Percentiles rank a stretch among this genome's conserved stretches.
These are phyloP conservation scores for Globisporangium solare DNA, from an alignment of 352 stramenopile genomes.

Conservation along the genomic window DNA sequence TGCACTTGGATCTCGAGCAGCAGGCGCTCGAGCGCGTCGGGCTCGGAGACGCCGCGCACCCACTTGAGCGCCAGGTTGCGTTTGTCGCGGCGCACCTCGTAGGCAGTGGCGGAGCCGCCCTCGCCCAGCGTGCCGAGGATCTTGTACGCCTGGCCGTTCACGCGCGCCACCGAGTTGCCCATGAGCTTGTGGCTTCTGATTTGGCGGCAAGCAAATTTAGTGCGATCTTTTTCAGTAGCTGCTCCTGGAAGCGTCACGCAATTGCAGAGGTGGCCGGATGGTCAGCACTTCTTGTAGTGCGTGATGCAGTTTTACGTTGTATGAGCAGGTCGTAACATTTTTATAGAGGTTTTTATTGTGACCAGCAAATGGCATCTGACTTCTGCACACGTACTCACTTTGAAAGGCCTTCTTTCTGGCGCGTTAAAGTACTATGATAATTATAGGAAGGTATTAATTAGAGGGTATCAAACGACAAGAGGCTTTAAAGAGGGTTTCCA, in stretches of 20 bases:
- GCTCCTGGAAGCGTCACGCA: slow-evolving; percentile 3
- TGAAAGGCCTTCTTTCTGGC: too few species aligned
- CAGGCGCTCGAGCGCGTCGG: slow-evolving; percentile 52
- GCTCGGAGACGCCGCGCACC: slow-evolving; percentile 42
- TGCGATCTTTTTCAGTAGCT: slow-evolving; percentile 8
- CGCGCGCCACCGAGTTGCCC: slow-evolving; percentile 54
- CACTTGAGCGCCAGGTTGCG: slow-evolving; percentile 59
- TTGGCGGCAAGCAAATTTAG: neutral
- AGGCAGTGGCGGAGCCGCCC: slow-evolving; percentile 71
- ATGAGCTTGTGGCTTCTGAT: slow-evolving; percentile 19
- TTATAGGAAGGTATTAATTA: too few species aligned
- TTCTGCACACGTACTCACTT: too few species aligned
- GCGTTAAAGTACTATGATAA: too few species aligned
- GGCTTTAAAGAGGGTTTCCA: too few species aligned
- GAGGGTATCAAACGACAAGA: too few species aligned
- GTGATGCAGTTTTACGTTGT: neutral
- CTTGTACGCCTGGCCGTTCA: slow-evolving; percentile 57
- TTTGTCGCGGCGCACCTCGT: slow-evolving; percentile 36
- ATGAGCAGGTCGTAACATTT: too few species aligned
- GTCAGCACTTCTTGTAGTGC: neutral
- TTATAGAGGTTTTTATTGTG: too few species aligned
- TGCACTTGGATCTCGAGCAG: slow-evolving; percentile 74
- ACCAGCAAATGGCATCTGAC: neutral
- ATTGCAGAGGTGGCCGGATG: neutral
- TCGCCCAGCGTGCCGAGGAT: slow-evolving; percentile 48